Conservation (phyloP, 495 filamentous ascomycete species). For the Trichoderma erinaceum region DNA sequence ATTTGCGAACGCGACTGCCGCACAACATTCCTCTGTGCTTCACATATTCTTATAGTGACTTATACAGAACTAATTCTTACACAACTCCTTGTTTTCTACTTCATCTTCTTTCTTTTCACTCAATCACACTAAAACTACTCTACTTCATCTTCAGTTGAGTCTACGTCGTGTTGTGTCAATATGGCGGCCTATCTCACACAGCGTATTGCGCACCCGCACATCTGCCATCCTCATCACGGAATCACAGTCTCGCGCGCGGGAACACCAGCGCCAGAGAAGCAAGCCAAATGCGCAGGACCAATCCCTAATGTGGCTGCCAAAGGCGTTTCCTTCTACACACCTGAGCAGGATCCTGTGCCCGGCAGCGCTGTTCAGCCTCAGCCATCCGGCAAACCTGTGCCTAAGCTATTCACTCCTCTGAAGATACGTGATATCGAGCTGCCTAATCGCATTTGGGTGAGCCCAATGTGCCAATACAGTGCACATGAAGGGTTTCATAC, state of each 20-base stretch:
- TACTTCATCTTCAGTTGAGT: neutral
- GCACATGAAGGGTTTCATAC: constrained; percentile 58
- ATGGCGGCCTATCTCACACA: constrained; percentile 15
- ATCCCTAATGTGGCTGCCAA: constrained; percentile 16
- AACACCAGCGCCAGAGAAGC: constrained; percentile 5
- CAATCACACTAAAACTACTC: neutral
- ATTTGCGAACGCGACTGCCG: neutral
- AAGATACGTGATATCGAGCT: constrained; percentile 54
- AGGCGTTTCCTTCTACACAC: constrained; percentile 62
- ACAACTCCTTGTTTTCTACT: no score
- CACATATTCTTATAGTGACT: no score
- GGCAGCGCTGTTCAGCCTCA: constrained; percentile 58
- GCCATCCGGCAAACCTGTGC: constrained; percentile 46
- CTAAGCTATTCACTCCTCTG: constrained; percentile 62
- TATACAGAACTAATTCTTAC: no score
- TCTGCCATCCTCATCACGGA: constrained; percentile 9
- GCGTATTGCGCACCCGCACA: constrained; percentile 5
- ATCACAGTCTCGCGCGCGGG: constrained; percentile 6
- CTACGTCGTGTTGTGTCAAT: neutral
- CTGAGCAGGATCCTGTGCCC: constrained; percentile 53
- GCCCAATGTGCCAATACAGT: constrained; percentile 65
- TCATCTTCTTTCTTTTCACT: neutral
- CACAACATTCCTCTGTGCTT: no score
- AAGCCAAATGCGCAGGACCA: neutral
- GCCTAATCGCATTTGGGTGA: constrained; percentile 56